Evolutionary conservation across 495 filamentous ascomycete species (phyloP), one percentile per base, ranked within the genome.

Genomic region (Penicillium steckii): DNA sequence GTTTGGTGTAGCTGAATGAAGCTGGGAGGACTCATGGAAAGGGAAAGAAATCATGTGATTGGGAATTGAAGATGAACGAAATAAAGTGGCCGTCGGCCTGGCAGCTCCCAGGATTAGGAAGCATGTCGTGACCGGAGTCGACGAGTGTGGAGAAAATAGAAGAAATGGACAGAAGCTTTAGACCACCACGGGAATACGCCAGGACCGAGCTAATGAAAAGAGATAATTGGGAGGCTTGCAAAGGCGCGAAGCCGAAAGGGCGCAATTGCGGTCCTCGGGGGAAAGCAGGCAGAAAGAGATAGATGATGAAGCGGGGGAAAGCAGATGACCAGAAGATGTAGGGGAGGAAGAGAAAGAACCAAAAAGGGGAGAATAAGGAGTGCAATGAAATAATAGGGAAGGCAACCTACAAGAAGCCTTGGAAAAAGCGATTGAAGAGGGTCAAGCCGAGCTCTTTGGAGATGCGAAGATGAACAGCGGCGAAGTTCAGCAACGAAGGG

Each of bases 351-450:
- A 65, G 59, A 46, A 56, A 35, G 50, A 60, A 47, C 62, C 53
- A 63, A 56, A 37, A 52, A 46, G 46, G 44, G 33, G 30, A 17
- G 29, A 51, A 52, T 33, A 44, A 44, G 33, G 46, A 43, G 55
- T 61, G 55, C 40, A 40, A 54, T 65, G 52, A 60, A 55, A 45
- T 48, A 57, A 48, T 48, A 53, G 67, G 64, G 58, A 53, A 73
- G 68, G 71, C 70, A 56, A 76, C 73, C 73, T 75, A 75, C 72
- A 73, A 75, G 69, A 75, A 72, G 69, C 72, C 72, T 64, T 63
- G 48, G 37, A 51, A 58, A 55, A 51, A 52, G 52, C 50, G 52
- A 64, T 61, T 59, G 61, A 43, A 48, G 33, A 50, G 44, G 19
- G n/a, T 44, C 23, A 42, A 37, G 38, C 49, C 52, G 45, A 56